Evolutionary conservation across 805 yeast genomes (phyloP).

Genomic region (Pichia nanzhaoensis): DNA sequence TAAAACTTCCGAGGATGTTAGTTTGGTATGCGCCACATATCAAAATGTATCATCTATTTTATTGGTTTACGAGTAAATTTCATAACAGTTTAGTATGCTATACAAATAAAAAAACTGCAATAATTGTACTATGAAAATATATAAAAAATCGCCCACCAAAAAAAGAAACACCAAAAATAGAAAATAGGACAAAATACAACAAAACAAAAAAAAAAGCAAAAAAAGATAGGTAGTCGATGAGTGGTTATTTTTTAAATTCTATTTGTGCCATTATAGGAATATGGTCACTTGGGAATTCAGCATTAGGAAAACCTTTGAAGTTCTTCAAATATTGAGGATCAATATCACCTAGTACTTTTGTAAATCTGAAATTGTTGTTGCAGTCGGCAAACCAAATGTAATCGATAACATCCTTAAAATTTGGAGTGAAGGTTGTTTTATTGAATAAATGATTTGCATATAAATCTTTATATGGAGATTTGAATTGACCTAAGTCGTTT

Average conservation of each 20-base stretch:
- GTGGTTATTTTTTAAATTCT: conserved; percentile 12
- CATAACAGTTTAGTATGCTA: too few relatives aligned
- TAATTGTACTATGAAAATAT: neutral
- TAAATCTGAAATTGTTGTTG: conserved; percentile 29
- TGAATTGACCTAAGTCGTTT: conserved; percentile 17
- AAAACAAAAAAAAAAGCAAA: neutral
- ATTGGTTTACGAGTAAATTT: too few relatives aligned
- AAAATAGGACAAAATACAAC: neutral
- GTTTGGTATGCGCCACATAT: too few relatives aligned
- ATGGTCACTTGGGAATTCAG: conserved; percentile 51
- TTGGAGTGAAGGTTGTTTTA: conserved; percentile 42
- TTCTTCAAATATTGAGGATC: conserved; percentile 29
- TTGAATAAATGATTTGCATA: conserved; percentile 20
- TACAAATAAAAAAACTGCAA: neutral
- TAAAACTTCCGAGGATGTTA: too few relatives aligned
- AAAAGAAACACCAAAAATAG: neutral
- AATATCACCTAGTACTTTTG: conserved; percentile 47
- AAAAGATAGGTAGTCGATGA: neutral
- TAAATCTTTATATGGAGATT: conserved; percentile 25
- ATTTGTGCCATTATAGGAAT: conserved; percentile 26
- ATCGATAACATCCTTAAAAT: conserved; percentile 47
- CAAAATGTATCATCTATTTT: too few relatives aligned
- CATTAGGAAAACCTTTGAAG: conserved; percentile 45
- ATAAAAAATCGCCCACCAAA: neutral
- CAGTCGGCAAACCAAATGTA: conserved; percentile 42